phyloP scores from a whole-genome alignment of 805 yeast species.

The Monosporozyma siamensis region DNA sequence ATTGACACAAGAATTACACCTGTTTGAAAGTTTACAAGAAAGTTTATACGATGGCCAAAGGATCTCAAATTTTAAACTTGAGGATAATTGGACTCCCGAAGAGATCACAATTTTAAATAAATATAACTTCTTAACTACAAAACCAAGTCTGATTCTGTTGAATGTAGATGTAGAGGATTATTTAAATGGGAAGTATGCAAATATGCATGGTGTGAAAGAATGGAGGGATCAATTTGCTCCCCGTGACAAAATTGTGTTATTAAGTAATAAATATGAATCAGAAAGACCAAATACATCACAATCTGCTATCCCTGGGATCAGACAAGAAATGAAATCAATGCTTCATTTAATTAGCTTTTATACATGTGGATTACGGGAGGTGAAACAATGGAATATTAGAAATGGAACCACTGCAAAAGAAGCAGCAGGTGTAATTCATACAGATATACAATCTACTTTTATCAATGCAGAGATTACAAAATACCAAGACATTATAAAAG shows the following conservation, averaged over 20 bases:
- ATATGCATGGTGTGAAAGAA: conserved; percentile 37
- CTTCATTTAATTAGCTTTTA: conserved; percentile 71
- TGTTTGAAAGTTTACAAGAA: conserved; percentile 35
- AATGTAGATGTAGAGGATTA: conserved; percentile 70
- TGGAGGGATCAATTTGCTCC: conserved; percentile 62
- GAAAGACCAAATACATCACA: conserved; percentile 22
- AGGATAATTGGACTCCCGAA: conserved; percentile 46
- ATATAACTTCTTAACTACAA: conserved; percentile 72
- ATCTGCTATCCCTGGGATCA: conserved; percentile 55
- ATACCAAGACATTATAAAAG: conserved; percentile 39
- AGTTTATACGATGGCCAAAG: conserved; percentile 43
- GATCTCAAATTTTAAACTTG: conserved; percentile 47
- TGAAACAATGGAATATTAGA: conserved; percentile 82
- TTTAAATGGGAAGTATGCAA: conserved; percentile 36
- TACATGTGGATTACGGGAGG: conserved; percentile 81
- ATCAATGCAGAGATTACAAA: conserved; percentile 68
- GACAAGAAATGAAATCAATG: conserved; percentile 54
- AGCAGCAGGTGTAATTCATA: conserved; percentile 86
- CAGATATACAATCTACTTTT: conserved; percentile 74
- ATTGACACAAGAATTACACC: conserved; percentile 35
- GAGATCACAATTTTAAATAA: conserved; percentile 62
- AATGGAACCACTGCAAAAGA: conserved; percentile 71
- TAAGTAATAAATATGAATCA: conserved; percentile 49
- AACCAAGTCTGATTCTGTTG: conserved; percentile 73
- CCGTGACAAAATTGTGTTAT: conserved; percentile 57